Conservation (phyloP, 179 eudicot species). For the Gypsophila paniculata region DNA sequence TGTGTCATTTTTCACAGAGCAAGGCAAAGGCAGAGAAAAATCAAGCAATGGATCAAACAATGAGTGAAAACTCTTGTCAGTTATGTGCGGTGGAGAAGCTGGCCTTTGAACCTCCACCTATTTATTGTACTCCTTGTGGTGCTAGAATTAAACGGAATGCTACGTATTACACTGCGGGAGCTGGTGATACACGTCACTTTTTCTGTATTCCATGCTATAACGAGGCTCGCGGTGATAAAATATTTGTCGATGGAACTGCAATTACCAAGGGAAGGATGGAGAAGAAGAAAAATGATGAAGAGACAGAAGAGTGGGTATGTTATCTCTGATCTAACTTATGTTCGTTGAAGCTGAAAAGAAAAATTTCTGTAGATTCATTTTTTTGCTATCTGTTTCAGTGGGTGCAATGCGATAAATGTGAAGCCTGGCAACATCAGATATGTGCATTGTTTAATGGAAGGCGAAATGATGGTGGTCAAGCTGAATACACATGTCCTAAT, state of each 20-base stretch:
- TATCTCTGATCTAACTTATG: not conserved
- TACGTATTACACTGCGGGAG: constrained; percentile 75
- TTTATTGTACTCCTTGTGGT: constrained; percentile 87
- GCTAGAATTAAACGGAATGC: constrained; percentile 92
- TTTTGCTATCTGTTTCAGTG: constrained; percentile 52
- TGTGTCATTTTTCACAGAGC: constrained; percentile 43
- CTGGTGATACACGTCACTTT: constrained; percentile 82
- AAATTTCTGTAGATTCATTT: not conserved
- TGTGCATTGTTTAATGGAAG: constrained; percentile 95
- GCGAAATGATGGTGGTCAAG: constrained; percentile 94
- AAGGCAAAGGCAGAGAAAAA: constrained; percentile 91
- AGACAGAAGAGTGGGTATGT: constrained; percentile 96
- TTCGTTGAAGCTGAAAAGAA: not conserved
- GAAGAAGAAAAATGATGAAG: constrained; percentile 96
- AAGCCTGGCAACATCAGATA: constrained; percentile 99
- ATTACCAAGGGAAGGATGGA: constrained; percentile 67
- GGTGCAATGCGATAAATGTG: constrained; percentile 99
- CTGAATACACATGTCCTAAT: constrained; percentile 96
- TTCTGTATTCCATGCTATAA: constrained; percentile 87
- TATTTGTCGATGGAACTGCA: constrained; percentile 61
- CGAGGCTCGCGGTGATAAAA: constrained; percentile 86
- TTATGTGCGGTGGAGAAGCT: constrained; percentile 96
- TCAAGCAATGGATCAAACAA: constrained; percentile 84
- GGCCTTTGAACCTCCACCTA: constrained; percentile 94
- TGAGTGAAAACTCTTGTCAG: constrained; percentile 99